phyloP scores from a whole-genome alignment of 2,329 filamentous ascomycete species.

The Cladobotryum protrusum region DNA sequence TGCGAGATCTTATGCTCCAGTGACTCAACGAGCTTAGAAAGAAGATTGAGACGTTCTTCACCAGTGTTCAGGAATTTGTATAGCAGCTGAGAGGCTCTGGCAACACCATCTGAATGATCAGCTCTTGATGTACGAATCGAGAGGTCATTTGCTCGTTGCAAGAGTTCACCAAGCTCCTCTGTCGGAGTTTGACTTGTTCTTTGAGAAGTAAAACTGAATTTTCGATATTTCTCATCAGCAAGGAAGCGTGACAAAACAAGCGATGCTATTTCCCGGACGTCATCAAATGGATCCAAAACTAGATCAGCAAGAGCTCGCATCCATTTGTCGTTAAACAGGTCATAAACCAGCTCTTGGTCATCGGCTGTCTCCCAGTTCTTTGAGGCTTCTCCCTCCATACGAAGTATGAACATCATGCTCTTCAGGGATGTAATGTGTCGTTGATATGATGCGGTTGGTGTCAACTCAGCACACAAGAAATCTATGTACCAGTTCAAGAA shows the following conservation, averaged over 20 bases:
- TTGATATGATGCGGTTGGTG: conserved; percentile 81
- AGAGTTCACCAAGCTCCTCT: conserved; percentile 39
- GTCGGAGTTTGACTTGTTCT: conserved; percentile 14
- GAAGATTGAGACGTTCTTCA: conserved; percentile 41
- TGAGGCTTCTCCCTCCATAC: conserved; percentile 56
- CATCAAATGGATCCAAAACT: conserved; percentile 85
- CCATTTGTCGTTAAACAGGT: conserved; percentile 43
- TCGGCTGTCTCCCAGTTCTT: conserved; percentile 33
- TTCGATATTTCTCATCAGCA: conserved; percentile 30
- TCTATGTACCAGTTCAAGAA: conserved; percentile 71
- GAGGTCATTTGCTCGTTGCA: conserved; percentile 46
- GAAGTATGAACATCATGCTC: conserved; percentile 60
- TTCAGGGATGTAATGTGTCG: conserved; percentile 77
- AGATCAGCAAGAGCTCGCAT: conserved; percentile 67
- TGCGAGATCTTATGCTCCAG: conserved; percentile 59
- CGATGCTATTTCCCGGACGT: conserved; percentile 62
- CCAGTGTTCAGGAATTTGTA: conserved; percentile 48
- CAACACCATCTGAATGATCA: conserved; percentile 88
- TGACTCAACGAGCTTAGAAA: conserved; percentile 51
- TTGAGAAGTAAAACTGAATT: conserved; percentile 17
- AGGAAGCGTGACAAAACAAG: conserved; percentile 46
- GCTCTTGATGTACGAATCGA: conserved; percentile 72
- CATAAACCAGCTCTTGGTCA: conserved; percentile 35
- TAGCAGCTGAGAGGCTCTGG: conserved; percentile 65
- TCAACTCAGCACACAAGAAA: conserved; percentile 68